Base-by-base conservation (phyloP, 768 basidiomycete species). In the Fistulinella prunicolor region DNA sequence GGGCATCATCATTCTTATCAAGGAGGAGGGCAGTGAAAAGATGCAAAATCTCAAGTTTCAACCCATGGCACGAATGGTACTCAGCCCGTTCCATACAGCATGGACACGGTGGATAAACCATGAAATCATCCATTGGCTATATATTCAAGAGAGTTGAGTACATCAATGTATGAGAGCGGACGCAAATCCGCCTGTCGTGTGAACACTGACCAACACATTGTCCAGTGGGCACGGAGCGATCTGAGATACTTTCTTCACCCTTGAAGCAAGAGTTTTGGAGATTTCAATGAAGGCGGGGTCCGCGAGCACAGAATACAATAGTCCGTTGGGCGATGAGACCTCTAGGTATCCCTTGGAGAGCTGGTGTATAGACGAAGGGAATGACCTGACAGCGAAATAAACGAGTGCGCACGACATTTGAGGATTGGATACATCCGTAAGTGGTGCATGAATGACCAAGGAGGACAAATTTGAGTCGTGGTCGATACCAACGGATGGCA, bases 61-160 rank as follows among this genome's bases (percentile, higher is more conserved):
- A 48, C 21, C 54, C 54, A 44, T 74, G 74, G 9, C 54, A 47
- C 9, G 64, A 56, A 32, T 57, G 49, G 35, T 55, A 58, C 34
- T 64, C 62, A 24, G 39, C 22, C 36, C 47, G 51, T 46, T 60
- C 57, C 39, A 51, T 58, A 62, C 66, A 59, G 44, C 50, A 50
- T 46, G 66, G 45, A 49, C 63, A 66, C 10, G 66, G 62, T 22
- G 69, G 66, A 47, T 68, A 69, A 54, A 66, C 72, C 68, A 78
- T 62, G 55, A 72, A 73, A 59, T 78, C 72, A 64, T 76, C 72
- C 69, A 78, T 67, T 38, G 78, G 75, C 81, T 82, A 65, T 61
- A 66, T 56, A 53, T 57, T 40, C 44, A 55, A 51, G 46, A 12
- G 46, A 36, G 36, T 57, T 63, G 46, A 62, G 58, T 62, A 62